A percentile compares a stretch with the other conserved stretches of the same genome.
Conservation (phyloP, 768 basidiomycete genomes). For the Podaxis sp. region DNA sequence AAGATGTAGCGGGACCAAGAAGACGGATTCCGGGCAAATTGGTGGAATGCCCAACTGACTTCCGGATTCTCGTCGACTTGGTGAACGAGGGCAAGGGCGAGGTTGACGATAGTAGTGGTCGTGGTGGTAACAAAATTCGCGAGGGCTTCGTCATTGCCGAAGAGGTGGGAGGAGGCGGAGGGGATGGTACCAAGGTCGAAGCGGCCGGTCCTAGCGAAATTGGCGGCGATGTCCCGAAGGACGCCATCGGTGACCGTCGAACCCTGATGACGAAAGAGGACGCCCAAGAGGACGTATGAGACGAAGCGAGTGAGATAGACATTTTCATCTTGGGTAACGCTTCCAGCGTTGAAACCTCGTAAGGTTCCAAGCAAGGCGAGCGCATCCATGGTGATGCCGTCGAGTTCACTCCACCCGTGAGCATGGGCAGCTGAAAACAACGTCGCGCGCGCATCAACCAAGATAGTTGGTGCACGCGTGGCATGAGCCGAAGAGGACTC, state of each 20-base stretch:
- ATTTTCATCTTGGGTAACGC: neutral
- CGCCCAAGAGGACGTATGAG: neutral
- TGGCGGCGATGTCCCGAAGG: neutral
- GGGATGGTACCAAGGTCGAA: neutral
- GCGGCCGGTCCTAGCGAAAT: neutral
- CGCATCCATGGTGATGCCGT: neutral
- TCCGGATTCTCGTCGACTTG: neutral
- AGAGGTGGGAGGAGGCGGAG: neutral
- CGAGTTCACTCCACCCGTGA: conserved; percentile 6
- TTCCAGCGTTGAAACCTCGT: neutral
- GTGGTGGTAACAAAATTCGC: neutral
- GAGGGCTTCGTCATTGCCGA: neutral
- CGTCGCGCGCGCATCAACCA: neutral
- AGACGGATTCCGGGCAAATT: neutral
- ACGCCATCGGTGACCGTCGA: neutral
- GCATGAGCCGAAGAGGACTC: neutral
- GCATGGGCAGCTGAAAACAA: neutral
- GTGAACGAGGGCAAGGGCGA: neutral
- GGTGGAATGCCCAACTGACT: neutral
- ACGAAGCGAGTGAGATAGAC: neutral
- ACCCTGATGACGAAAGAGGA: neutral
- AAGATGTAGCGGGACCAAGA: neutral
- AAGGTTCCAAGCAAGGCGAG: neutral
- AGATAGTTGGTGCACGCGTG: neutral
- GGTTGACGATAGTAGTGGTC: neutral